These are phyloP conservation scores for Tuber umbilicatum DNA, from an alignment of 495 filamentous ascomycete species.

Conservation along the genomic window DNA sequence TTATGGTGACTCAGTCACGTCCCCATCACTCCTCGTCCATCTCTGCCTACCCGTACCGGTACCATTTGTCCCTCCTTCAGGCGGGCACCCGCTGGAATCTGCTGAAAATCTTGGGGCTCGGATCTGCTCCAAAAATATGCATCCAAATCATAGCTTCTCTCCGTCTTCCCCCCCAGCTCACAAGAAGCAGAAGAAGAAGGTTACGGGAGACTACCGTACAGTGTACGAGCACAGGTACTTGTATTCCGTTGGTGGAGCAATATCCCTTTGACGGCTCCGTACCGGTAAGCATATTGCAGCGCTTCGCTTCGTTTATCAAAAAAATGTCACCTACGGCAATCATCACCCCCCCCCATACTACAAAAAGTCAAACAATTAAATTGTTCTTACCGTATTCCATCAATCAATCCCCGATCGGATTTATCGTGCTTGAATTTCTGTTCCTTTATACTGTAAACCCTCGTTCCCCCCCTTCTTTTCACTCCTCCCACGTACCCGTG, in stretches of 20 bases:
- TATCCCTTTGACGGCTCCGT: neutral
- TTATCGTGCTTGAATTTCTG: neutral
- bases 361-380: neutral
- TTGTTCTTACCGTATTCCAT: neutral
- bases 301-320: constrained; percentile 1
- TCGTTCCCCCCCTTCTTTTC: neutral
- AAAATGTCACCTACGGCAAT: neutral
- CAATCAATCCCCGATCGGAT: neutral
- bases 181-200: neutral
- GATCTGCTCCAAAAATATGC: constrained; percentile 14
- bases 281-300: neutral
- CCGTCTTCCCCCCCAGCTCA: constrained; percentile 26
- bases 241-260: neutral
- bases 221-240: too few species aligned
- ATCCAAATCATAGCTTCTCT: constrained; percentile 16
- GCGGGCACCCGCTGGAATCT: constrained; percentile 26
- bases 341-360: neutral
- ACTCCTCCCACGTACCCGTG: neutral
- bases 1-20: neutral
- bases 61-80: constrained; percentile 4
- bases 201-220: neutral
- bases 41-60: neutral
- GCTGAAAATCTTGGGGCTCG: constrained; percentile 28
- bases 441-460: neutral
- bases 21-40: neutral